Evolutionary conservation across 106 monocot species (phyloP).

Genomic region (Acanthochlamys bracteata): DNA sequence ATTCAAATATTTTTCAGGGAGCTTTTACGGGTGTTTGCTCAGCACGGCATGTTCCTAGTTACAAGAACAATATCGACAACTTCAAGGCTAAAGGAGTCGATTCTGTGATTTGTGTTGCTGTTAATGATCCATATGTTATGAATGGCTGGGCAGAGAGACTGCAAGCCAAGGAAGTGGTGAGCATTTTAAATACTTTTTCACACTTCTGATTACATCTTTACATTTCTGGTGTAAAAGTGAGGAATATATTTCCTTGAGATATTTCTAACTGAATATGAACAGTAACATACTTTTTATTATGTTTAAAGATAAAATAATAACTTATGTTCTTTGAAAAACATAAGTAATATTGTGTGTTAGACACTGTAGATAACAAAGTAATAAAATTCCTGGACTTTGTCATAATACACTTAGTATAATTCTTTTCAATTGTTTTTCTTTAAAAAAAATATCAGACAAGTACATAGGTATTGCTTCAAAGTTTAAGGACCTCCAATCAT

Average conservation of each 20-base stretch:
- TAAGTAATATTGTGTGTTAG: too few relatives aligned
- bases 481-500: too few relatives aligned
- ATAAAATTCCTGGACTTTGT: too few relatives aligned
- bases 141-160: conserved; percentile 97
- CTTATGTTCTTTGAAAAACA: too few relatives aligned
- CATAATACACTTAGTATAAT: too few relatives aligned
- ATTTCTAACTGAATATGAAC: neutral
- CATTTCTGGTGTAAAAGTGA: neutral
- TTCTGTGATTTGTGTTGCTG: conserved; percentile 87
- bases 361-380: too few relatives aligned
- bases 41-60: conserved; percentile 82
- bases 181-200: neutral
- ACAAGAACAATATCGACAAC: conserved; percentile 84
- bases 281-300: too few relatives aligned
- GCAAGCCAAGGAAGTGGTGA: conserved; percentile 71
- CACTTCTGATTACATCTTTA: neutral
- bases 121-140: conserved; percentile 96
- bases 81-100: conserved; percentile 91
- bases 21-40: conserved; percentile 92
- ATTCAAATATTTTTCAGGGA: conserved; percentile 29
- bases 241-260: neutral
- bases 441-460: too few relatives aligned
- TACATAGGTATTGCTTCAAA: too few relatives aligned
- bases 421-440: too few relatives aligned
- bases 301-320: too few relatives aligned